Base-by-base conservation (phyloP, 345 rosid genomes). In the Eucalyptus camaldulensis region DNA sequence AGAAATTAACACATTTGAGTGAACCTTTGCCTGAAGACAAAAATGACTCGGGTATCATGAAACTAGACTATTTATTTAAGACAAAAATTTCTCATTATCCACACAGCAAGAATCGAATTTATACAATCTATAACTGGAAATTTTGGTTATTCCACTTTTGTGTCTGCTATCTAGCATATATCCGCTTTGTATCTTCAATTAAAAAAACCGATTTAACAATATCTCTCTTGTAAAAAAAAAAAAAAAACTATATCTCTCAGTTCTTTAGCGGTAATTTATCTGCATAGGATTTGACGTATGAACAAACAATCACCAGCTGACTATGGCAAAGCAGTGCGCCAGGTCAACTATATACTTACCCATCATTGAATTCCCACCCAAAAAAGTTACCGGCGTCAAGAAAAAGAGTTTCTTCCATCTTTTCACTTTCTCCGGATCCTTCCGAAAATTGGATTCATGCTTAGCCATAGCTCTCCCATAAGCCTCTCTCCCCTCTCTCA, bases 361-460 rank as follows among this genome's bases (percentile, higher is more conserved):
- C 67, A 11, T 60, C 67, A 24, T 25, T 60, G 14, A 25, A 5
- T 25, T 7, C 22, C 65, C n/a, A 58, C 65, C 65, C n/a, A 10
- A 0, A 58, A 1, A 58, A 58, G 65, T 25, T 10, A 58, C 65
- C 14, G 0, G 13, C 65, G 0, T 58, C 14, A 17, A n/a, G n/a
- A 11, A 10, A 8, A 11, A 25, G 2, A 25, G n/a, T 11, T 58
- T 58, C 65, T 58, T 58, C n/a, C 65, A 25, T 58, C 29, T 24
- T 11, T 58, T 10, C 65, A 58, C 65, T 58, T 25, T 58, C 65
- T 58, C 13, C 1, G n/a, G 1, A 10, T 24, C 65, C 65, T 58
- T 58, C n/a, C 14, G n/a, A 25, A 58, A 58, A 25, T 25, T 10
- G 7, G 65, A 24, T n/a, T 58, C 65, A 58, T 10, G n/a, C 65